Evolutionary conservation across 2,329 filamentous ascomycete species (phyloP).

Genomic region (Falciphora oryzae): DNA sequence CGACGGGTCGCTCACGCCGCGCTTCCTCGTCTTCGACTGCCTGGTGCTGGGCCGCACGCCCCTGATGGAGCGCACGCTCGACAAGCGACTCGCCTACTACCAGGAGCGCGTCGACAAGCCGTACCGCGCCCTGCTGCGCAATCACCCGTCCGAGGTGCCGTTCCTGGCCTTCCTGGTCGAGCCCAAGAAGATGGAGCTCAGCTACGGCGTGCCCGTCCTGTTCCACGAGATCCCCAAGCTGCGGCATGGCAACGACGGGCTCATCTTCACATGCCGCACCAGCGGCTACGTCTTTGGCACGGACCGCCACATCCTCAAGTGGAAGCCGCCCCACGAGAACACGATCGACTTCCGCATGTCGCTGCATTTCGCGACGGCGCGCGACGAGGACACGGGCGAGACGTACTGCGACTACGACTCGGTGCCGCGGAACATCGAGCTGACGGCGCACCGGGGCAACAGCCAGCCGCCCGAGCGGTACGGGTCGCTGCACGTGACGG

Average conservation of each 20-base stretch:
- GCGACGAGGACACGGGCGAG: conserved; percentile 60
- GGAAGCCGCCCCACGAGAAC: conserved; percentile 95
- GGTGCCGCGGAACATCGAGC: conserved; percentile 59
- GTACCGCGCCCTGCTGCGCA: conserved; percentile 56
- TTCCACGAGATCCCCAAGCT: conserved; percentile 79
- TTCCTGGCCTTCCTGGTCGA: conserved; percentile 76
- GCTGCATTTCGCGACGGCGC: conserved; percentile 65
- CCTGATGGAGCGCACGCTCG: conserved; percentile 72
- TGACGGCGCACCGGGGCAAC: conserved; percentile 64
- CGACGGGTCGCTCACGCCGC: conserved; percentile 62
- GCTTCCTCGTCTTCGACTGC: conserved; percentile 91
- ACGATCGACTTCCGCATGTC: conserved; percentile 85
- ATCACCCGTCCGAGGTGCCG: conserved; percentile 62
- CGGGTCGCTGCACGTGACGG: conserved; percentile 61
- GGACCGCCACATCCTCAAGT: conserved; percentile 90
- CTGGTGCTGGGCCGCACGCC: conserved; percentile 72
- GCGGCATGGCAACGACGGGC: conserved; percentile 88
- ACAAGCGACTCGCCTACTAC: conserved; percentile 86
- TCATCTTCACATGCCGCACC: conserved; percentile 94
- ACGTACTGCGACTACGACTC: conserved; percentile 74
- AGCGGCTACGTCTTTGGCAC: conserved; percentile 86
- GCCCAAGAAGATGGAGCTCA: conserved; percentile 84
- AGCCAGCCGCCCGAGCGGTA: conserved; percentile 57
- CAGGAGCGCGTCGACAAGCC: conserved; percentile 69
- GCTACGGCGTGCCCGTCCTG: conserved; percentile 88